Conservation (phyloP, 1,284 basidiomycete genomes). For the Omphalotus olearius region DNA sequence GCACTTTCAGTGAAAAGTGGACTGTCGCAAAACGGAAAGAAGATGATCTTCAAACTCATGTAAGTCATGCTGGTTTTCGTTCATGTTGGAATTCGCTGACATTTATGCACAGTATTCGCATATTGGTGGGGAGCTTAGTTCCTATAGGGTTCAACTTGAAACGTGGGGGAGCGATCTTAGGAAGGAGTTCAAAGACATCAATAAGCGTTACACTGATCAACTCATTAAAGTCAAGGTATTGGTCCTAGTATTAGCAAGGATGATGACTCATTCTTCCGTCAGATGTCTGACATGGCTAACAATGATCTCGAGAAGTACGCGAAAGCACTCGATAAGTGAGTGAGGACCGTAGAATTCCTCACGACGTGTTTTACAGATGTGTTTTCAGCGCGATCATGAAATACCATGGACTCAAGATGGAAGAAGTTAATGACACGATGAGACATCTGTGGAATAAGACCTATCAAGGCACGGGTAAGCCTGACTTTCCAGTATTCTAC, state of each 20-base stretch:
- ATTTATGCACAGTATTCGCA: constrained; percentile 61
- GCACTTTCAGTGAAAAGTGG: constrained; percentile 84
- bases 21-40: constrained; percentile 68
- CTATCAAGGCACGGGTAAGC: constrained; percentile 92
- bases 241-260: not conserved
- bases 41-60: constrained; percentile 68
- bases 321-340: constrained; percentile 91
- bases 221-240: constrained; percentile 90
- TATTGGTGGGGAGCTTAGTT: constrained; percentile 78
- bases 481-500: constrained; percentile 6
- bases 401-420: constrained; percentile 99
- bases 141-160: constrained; percentile 68
- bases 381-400: constrained; percentile 87
- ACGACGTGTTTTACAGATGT: constrained; percentile 9
- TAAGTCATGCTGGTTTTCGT: constrained; percentile 31
- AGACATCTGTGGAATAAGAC: constrained; percentile 97
- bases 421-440: constrained; percentile 98
- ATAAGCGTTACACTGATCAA: constrained; percentile 85
- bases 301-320: constrained; percentile 95
- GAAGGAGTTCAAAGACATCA: constrained; percentile 84
- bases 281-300: constrained; percentile 95
- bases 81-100: constrained; percentile 2
- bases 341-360: constrained; percentile 13
- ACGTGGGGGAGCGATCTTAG: constrained; percentile 65
- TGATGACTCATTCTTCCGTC: constrained; percentile 6